phyloP scores from a whole-genome alignment of 345 rosid genomes.

The Pugionium dolabratum region DNA sequence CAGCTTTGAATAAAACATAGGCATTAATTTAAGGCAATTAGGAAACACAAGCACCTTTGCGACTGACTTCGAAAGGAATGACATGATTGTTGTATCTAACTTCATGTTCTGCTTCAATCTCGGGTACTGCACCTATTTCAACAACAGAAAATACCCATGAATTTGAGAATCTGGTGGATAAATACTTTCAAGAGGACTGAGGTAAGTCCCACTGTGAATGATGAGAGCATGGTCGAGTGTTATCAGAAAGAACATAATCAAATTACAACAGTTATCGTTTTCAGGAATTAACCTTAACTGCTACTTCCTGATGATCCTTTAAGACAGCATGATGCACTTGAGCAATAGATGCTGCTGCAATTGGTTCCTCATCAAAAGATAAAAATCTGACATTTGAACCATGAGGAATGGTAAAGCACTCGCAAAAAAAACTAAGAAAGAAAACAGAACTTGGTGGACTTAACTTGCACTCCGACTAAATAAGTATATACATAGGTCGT shows the following conservation, averaged over 20 bases:
- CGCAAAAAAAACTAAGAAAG: not conserved
- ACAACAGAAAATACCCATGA: not conserved
- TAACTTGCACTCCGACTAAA: not conserved
- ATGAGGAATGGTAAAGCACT: not conserved
- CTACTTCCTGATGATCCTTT: slow-evolving; percentile 69
- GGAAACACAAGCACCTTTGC: slow-evolving; percentile 49
- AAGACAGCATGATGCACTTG: slow-evolving; percentile 83
- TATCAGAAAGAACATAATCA: slow-evolving; percentile 15
- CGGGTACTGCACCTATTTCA: slow-evolving; percentile 81
- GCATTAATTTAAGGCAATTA: slow-evolving; percentile 8
- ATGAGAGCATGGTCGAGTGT: slow-evolving; percentile 15
- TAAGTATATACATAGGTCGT: not conserved
- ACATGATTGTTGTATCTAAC: slow-evolving; percentile 71
- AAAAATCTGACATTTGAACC: slow-evolving; percentile 53
- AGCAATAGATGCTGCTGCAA: slow-evolving; percentile 96
- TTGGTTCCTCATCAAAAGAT: slow-evolving; percentile 81
- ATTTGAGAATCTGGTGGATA: not conserved
- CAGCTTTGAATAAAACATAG: slow-evolving; percentile 22
- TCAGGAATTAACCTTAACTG: slow-evolving; percentile 64
- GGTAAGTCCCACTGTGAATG: not conserved
- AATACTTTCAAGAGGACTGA: not conserved
- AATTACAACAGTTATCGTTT: not conserved
- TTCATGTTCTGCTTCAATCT: slow-evolving; percentile 71
- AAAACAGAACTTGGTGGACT: not conserved
- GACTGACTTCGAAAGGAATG: slow-evolving; percentile 67